Base-by-base conservation (phyloP, 352 stramenopile genomes). In the Phytophthora quininea region DNA sequence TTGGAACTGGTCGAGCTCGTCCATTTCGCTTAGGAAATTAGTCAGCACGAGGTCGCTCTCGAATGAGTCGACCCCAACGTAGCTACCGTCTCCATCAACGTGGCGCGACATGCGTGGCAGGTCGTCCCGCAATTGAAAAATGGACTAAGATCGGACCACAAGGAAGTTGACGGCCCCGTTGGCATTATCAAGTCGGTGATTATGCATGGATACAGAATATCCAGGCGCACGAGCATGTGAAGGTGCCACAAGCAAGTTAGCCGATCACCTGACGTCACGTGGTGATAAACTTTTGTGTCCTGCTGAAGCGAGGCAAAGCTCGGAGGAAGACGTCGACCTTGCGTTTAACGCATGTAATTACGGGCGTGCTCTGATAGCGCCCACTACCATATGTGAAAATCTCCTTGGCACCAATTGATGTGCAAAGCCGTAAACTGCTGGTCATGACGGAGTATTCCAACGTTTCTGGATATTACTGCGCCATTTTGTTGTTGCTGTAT, bases 21-120 rank as follows among this genome's bases (percentile, higher is more conserved):
- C 54, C 54, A 74, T 55, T 32, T 74, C 66, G 30, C 53, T 33
- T 12, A 74, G 61, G 31, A 74, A 70, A 4, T 69, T 50, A 15
- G 37, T 24, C 49, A 74, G 15, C 3, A 70, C 30, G 11, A 59
- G n/a, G 4, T 70, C 66, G 37, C 43, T 62, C 9, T 67, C 61
- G 15, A 74, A 50, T 40, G 51, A 40, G 7, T 74, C 35, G 8
- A 62, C n/a, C 12, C 15, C 2, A 48, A 32, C 3, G 4, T 31
- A n/a, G 15, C 2, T 9, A n/a, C 15, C 9, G 8, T 49, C 43
- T 27, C 8, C 54, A 11, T 55, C 27, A 12, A 67, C 24, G 43
- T 59, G 52, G 5, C 31, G 29, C 11, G 37, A 15, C 64, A 67
- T 72, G 14, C 30, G 50, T 49, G 15, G 6, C 11, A 8, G 43